A percentile compares a stretch with the other conserved stretches of the same genome.
Conservation (phyloP, 148 eudicot species). For the Bassia scoparia region DNA sequence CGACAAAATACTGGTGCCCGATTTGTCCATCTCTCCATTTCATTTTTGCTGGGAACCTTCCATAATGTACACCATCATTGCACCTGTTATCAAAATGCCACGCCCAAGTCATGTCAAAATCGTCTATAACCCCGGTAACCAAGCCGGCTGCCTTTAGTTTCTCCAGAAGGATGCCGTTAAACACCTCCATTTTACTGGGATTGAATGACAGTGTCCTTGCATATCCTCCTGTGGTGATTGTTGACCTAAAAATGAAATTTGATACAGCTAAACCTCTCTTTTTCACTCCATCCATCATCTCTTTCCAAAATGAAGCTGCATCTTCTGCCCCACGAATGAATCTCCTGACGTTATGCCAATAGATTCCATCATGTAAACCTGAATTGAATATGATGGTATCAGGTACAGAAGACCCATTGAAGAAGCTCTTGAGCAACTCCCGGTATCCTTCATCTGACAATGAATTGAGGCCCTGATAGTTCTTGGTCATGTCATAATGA, state of each 20-base stretch:
- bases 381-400: constrained; percentile 77
- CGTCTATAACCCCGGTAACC: constrained; percentile 61
- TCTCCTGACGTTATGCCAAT: constrained; percentile 55
- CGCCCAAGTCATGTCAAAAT: constrained; percentile 89
- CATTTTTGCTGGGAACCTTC: constrained; percentile 74
- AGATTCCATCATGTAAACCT: constrained; percentile 83
- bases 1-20: constrained; percentile 96
- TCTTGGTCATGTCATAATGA: constrained; percentile 49
- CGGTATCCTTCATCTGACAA: constrained; percentile 51
- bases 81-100: constrained; percentile 96
- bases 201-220: constrained; percentile 70
- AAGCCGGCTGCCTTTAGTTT: constrained; percentile 53
- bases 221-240: constrained; percentile 82
- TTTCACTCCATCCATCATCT: constrained; percentile 36
- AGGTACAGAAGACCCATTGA: constrained; percentile 52
- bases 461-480: constrained; percentile 83
- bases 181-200: constrained; percentile 82
- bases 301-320: constrained; percentile 77
- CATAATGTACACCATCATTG: constrained; percentile 96
- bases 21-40: constrained; percentile 86
- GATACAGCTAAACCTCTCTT: constrained; percentile 41
- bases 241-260: constrained; percentile 67
- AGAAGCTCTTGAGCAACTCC: constrained; percentile 47
- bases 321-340: constrained; percentile 55
- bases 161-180: constrained; percentile 77